A percentile compares a stretch with the other conserved stretches of the same genome.
Evolutionary conservation across 257 asterid genomes (phyloP).

Genomic region (Coffea canephora): DNA sequence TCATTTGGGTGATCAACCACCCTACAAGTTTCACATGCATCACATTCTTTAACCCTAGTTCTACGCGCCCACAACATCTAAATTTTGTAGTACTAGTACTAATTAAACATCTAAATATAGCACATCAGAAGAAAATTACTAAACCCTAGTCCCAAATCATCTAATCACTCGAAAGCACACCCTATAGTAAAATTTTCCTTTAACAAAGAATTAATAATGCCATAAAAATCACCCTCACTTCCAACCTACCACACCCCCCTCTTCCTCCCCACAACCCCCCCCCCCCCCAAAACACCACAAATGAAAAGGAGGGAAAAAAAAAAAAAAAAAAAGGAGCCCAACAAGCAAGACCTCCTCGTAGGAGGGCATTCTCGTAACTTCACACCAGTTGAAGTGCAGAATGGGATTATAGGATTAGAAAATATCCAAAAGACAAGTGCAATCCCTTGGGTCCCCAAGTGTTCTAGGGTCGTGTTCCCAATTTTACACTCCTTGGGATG

Average conservation of each 20-base stretch:
- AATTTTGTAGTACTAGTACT: neutral
- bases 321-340: neutral
- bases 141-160: constrained; percentile 12
- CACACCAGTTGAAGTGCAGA: neutral
- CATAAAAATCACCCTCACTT: neutral
- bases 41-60: constrained; percentile 36
- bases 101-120: neutral
- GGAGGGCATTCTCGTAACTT: constrained; percentile 19
- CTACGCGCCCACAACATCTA: neutral
- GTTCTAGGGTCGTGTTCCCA: constrained; percentile 56
- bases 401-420: constrained; percentile 7
- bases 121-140: constrained; percentile 15
- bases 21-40: constrained; percentile 54
- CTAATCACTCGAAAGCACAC: neutral
- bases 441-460: constrained; percentile 61
- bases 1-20: constrained; percentile 62
- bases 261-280: neutral
- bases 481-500: constrained; percentile 44
- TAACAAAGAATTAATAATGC: neutral
- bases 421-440: constrained; percentile 53
- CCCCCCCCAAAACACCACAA: neutral
- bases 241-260: neutral
- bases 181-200: neutral
- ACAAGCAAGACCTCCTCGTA: neutral
- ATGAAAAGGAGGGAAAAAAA: neutral